These are phyloP conservation scores for Cryptosporidium meleagridis DNA, from an alignment of 169 alveolate genomes.

Conservation along the genomic window DNA sequence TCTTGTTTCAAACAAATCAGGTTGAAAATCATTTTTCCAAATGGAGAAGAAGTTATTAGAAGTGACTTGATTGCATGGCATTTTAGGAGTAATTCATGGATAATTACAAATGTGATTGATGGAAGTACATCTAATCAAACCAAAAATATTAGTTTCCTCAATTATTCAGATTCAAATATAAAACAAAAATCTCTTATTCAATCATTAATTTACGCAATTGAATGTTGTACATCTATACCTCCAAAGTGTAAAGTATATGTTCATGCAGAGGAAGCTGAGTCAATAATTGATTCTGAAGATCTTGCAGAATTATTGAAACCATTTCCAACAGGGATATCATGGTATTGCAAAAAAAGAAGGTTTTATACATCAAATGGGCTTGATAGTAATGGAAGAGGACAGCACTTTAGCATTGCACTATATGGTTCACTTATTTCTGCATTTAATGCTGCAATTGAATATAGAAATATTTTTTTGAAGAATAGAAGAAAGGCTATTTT, in stretches of 20 bases:
- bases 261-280: conserved; percentile 74
- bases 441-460: conserved; percentile 72
- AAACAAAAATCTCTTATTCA: conserved; percentile 30
- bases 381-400: conserved; percentile 75
- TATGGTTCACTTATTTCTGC: conserved; percentile 71
- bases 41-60: conserved; percentile 54
- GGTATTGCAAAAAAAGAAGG: conserved; percentile 73
- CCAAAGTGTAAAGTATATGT: conserved; percentile 48
- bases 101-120: conserved; percentile 6
- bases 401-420: conserved; percentile 65
- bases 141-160: neutral
- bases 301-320: conserved; percentile 61
- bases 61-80: conserved; percentile 69
- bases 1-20: conserved; percentile 17
- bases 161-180: neutral
- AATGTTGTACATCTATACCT: conserved; percentile 48
- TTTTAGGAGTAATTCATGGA: conserved; percentile 54
- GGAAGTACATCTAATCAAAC: neutral
- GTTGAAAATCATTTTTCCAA: conserved; percentile 14
- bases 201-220: conserved; percentile 40
- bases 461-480: conserved; percentile 54
- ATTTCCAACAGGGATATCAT: conserved; percentile 70
- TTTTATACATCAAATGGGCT: conserved; percentile 74
- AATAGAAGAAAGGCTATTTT: conserved; percentile 62
- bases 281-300: conserved; percentile 71